Percentiles rank a stretch among this genome's conserved stretches.
These are phyloP conservation scores for Athelia psychrophila DNA, from an alignment of 1,284 basidiomycete genomes.

Conservation along the genomic window DNA sequence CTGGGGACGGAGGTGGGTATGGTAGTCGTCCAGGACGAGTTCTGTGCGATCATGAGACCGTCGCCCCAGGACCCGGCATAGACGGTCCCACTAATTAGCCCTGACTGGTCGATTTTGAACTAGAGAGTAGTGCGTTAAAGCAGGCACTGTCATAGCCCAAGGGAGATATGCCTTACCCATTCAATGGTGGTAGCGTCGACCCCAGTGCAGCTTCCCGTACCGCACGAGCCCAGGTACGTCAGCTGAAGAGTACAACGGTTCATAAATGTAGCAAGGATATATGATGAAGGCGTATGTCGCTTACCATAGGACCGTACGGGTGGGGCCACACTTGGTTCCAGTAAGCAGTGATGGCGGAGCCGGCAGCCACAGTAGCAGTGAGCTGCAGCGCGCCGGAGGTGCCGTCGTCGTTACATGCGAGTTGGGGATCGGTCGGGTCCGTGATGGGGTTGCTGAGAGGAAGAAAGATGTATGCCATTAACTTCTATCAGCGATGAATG, in stretches of 20 bases:
- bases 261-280: neutral
- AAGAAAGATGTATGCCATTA: neutral
- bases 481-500: neutral
- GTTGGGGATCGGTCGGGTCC: slow-evolving; percentile 39
- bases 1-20: slow-evolving; percentile 32
- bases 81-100: slow-evolving; percentile 34
- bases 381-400: slow-evolving; percentile 45
- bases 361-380: slow-evolving; percentile 52
- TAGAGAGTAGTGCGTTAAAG: slow-evolving; percentile 10
- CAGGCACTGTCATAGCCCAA: neutral
- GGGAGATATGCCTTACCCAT: slow-evolving; percentile 27
- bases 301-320: slow-evolving; percentile 47
- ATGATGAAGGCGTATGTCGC: slow-evolving; percentile 1
- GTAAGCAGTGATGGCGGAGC: slow-evolving; percentile 51
- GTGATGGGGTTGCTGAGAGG: slow-evolving; percentile 47
- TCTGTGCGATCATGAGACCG: slow-evolving; percentile 43
- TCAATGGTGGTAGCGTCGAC: slow-evolving; percentile 29
- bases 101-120: slow-evolving; percentile 40
- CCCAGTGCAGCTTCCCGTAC: slow-evolving; percentile 26
- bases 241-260: slow-evolving; percentile 23
- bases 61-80: slow-evolving; percentile 35
- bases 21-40: slow-evolving; percentile 39
- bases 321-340: slow-evolving; percentile 63
- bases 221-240: slow-evolving; percentile 35
- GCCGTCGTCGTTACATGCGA: slow-evolving; percentile 61